Evolutionary conservation across 2,329 filamentous ascomycete species (phyloP).

Genomic region (Mycosphaerella sp.): DNA sequence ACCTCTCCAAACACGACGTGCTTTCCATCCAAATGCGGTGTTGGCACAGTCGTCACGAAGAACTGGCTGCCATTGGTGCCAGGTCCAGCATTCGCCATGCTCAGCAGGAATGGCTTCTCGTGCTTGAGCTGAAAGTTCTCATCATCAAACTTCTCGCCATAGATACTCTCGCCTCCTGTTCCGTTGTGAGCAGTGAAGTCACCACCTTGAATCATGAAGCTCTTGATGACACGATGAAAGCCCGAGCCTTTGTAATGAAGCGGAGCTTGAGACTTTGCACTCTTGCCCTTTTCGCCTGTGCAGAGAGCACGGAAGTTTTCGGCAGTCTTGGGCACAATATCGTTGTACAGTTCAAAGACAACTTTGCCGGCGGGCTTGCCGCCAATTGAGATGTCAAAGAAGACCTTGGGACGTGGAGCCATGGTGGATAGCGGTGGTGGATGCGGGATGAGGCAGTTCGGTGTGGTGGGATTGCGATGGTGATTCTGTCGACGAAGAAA

Average conservation of each 20-base stretch:
- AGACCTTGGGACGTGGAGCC: conserved; percentile 65
- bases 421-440: conserved; percentile 4
- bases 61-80: conserved; percentile 97
- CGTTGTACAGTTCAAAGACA: conserved; percentile 68
- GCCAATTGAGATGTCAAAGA: conserved; percentile 86
- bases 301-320: conserved; percentile 95
- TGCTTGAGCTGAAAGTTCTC: conserved; percentile 94
- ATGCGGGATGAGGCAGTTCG: neutral
- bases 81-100: conserved; percentile 96
- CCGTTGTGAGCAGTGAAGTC: conserved; percentile 95
- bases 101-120: conserved; percentile 84
- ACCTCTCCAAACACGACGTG: conserved; percentile 98
- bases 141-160: conserved; percentile 93
- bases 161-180: conserved; percentile 94
- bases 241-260: conserved; percentile 86
- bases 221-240: conserved; percentile 97
- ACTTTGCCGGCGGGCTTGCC: conserved; percentile 68
- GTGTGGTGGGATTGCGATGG: neutral
- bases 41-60: conserved; percentile 94
- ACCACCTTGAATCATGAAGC: conserved; percentile 98
- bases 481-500: neutral
- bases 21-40: conserved; percentile 90
- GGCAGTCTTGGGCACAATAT: conserved; percentile 82
- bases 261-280: conserved; percentile 67
- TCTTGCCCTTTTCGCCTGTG: conserved; percentile 86